Conservation (phyloP, 2,329 filamentous ascomycete species). For the Xylaria sp. region DNA sequence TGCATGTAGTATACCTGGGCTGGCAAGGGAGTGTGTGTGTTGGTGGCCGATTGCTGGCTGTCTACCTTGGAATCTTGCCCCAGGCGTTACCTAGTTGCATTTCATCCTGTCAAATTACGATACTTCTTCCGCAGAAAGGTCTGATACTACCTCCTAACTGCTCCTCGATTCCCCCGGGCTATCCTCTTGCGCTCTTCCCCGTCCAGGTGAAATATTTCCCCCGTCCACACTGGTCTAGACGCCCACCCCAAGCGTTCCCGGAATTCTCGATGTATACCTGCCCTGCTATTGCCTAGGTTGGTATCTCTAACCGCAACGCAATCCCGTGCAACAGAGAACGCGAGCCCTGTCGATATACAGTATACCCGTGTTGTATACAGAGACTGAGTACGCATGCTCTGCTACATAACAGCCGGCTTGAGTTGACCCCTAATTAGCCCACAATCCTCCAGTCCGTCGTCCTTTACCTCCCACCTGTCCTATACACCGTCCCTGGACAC, state of each 20-base stretch:
- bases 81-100: not conserved
- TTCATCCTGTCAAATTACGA: slow-evolving; percentile 1
- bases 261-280: slow-evolving; percentile 5
- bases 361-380: slow-evolving; percentile 7
- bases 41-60: not conserved
- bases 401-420: not conserved
- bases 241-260: slow-evolving; percentile 14
- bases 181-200: slow-evolving; percentile 6
- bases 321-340: slow-evolving; percentile 31
- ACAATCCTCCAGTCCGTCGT: slow-evolving; percentile 22
- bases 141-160: slow-evolving; percentile 4
- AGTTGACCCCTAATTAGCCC: slow-evolving; percentile 33
- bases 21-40: not conserved
- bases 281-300: slow-evolving; percentile 28
- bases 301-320: slow-evolving; percentile 32
- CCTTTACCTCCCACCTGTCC: slow-evolving; percentile 17
- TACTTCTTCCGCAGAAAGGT: too few species aligned
- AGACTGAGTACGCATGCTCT: too few species aligned
- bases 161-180: slow-evolving; percentile 14
- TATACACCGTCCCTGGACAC: slow-evolving; percentile 5
- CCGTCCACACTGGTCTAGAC: slow-evolving; percentile 29
- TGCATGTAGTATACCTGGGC: not conserved
- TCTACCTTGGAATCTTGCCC: slow-evolving; percentile 6
- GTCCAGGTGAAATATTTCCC: slow-evolving; percentile 26
- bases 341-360: slow-evolving; percentile 25